These are phyloP conservation scores for Nepenthes gracilis DNA, from an alignment of 148 eudicot species.

Conservation along the genomic window DNA sequence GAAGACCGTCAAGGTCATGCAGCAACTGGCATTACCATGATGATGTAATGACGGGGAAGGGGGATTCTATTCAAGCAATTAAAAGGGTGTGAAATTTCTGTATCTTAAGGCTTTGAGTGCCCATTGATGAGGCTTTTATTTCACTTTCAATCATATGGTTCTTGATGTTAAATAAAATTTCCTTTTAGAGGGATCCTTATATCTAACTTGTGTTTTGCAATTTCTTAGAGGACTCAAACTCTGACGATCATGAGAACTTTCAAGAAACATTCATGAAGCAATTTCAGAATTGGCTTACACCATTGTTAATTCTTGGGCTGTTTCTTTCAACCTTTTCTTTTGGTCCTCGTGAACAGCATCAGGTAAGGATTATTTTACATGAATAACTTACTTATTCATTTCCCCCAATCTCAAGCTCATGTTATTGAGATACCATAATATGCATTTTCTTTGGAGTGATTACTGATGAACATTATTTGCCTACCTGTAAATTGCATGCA, in stretches of 20 bases:
- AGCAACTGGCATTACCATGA: no score
- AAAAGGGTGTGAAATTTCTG: no score
- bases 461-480: no score
- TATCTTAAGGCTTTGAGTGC: no score
- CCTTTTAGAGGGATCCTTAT: neutral
- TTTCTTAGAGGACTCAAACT: slow-evolving; percentile 52
- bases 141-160: no score
- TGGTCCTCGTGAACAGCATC: slow-evolving; percentile 48
- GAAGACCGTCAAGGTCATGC: no score
- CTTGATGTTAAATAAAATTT: no score
- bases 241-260: slow-evolving; percentile 45
- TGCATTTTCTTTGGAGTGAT: neutral
- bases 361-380: slow-evolving; percentile 25
- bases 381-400: neutral
- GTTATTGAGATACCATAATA: neutral
- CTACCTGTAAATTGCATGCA: no score
- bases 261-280: slow-evolving; percentile 51
- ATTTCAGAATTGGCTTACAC: slow-evolving; percentile 42
- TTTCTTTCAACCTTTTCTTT: slow-evolving; percentile 47
- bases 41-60: no score
- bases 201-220: neutral
- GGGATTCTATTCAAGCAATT: no score
- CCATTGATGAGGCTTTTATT: no score
- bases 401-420: neutral
- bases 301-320: slow-evolving; percentile 51